phyloP scores from a whole-genome alignment of 2,329 filamentous ascomycete species.

The Penicillium sclerotiorum region DNA sequence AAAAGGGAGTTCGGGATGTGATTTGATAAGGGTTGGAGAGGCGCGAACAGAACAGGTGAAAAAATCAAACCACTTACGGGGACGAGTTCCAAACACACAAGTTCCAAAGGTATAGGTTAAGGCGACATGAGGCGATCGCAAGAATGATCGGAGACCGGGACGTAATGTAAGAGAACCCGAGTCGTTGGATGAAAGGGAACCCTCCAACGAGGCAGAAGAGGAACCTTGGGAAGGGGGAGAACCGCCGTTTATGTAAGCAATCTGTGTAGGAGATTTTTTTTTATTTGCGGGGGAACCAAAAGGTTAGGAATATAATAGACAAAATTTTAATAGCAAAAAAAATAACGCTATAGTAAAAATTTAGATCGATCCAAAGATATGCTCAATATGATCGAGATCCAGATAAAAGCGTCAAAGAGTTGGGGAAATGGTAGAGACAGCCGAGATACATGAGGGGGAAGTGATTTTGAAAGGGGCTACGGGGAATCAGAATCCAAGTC shows the following conservation, averaged over 20 bases:
- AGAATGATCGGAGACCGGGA: background rate
- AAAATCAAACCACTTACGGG: background rate
- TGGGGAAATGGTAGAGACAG: background rate
- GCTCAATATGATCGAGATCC: background rate
- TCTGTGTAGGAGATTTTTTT: background rate
- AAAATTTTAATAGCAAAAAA: background rate
- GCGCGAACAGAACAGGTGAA: no score
- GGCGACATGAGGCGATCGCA: conserved; percentile 6
- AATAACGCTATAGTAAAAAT: background rate
- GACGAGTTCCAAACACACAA: conserved; percentile 5
- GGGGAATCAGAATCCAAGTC: background rate
- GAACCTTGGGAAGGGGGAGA: conserved; percentile 4
- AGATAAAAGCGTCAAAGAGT: background rate
- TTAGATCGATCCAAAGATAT: background rate
- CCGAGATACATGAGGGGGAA: background rate
- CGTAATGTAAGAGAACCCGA: background rate
- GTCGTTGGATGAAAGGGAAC: conserved; percentile 3
- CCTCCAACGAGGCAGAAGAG: no score
- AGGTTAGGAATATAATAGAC: background rate
- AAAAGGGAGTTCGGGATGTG: background rate
- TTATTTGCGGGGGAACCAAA: conserved; percentile 3
- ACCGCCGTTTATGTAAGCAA: conserved; percentile 6
- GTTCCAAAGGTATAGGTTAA: background rate
- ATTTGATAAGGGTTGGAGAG: background rate
- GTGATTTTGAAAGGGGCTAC: conserved; percentile 4